Evolutionary conservation across 1,284 basidiomycete genomes (phyloP).

Genomic region (Ceratobasidium sp.): DNA sequence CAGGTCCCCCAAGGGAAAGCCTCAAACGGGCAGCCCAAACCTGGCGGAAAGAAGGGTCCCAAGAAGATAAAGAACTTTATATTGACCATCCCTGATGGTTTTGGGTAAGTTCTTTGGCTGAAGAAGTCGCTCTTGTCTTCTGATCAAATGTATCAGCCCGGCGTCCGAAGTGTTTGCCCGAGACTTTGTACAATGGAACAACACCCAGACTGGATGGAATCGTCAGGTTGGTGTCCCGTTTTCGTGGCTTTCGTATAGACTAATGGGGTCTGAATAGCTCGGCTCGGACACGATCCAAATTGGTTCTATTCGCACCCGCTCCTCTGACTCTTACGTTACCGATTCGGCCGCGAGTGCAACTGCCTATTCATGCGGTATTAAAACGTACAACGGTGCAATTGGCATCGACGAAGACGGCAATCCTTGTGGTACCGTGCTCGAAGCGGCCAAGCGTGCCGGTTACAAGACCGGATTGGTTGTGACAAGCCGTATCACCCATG

Average conservation of each 20-base stretch:
- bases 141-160: conserved; percentile 41
- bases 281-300: conserved; percentile 48
- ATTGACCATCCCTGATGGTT: conserved; percentile 47
- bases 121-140: not conserved
- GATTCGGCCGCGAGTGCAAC: conserved; percentile 49
- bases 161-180: conserved; percentile 49
- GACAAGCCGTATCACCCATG: conserved; percentile 49
- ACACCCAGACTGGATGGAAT: conserved; percentile 38
- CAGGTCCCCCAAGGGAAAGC: conserved; percentile 38
- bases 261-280: conserved; percentile 24
- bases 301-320: conserved; percentile 47
- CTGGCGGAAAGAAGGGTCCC: conserved; percentile 8
- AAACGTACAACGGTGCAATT: conserved; percentile 49
- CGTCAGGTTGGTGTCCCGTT: conserved; percentile 26
- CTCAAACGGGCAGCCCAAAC: conserved; percentile 36
- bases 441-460: conserved; percentile 48
- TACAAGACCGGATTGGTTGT: conserved; percentile 48
- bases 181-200: conserved; percentile 44
- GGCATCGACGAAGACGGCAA: conserved; percentile 48
- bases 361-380: conserved; percentile 48
- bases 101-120: conserved; percentile 40
- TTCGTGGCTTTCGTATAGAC: not conserved
- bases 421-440: conserved; percentile 49
- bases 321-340: conserved; percentile 49
- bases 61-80: conserved; percentile 45